Base-by-base conservation (phyloP, 768 basidiomycete genomes). In the Mycena vitilis region DNA sequence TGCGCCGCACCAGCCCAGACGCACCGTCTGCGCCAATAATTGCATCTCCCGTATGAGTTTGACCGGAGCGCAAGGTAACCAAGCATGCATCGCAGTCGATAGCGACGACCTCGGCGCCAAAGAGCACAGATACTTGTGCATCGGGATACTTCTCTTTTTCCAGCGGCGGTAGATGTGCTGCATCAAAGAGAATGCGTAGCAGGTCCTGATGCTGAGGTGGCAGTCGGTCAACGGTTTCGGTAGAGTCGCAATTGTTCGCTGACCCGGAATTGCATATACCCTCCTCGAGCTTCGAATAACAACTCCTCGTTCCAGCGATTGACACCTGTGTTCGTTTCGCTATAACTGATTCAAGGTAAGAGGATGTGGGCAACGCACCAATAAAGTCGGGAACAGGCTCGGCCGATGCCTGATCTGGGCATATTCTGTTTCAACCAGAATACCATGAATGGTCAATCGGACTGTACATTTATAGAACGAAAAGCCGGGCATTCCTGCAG, bases 11-110 rank as follows among this genome's bases (percentile, higher is more conserved):
- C 1, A 65, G 30, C 13, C 63, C 63, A 12, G 15, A 11, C 22
- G 44, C 22, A 11, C 63, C 63, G 22, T 65, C 63, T 18, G 63
- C 63, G 37, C 63, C 63, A 8, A 65, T 36, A 22, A 65, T 65
- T 9, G 30, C 63, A 45, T 65, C 63, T 37, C 22, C 63, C 1
- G 48, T 56, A 34, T 37, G 36, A 0, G 22, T 23, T 36, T 65
- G 54, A 20, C 63, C 63, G 22, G 54, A 54, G 11, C n/a, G 25
- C 53, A 65, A 30, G 8, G 63, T 65, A 11, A 65, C 63, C 4
- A 45, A 30, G 56, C 63, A 48, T 22, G 54, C 47, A 18, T 56
- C 63, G 13, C 54, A 65, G 22, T 65, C 54, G 22, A 65, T 23
- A 20, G 20, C 36, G 20, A 56, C 34, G n/a, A 58, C 63, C 18